Conservation (phyloP, 2,329 filamentous ascomycete species). For the Neurospora sp. region DNA sequence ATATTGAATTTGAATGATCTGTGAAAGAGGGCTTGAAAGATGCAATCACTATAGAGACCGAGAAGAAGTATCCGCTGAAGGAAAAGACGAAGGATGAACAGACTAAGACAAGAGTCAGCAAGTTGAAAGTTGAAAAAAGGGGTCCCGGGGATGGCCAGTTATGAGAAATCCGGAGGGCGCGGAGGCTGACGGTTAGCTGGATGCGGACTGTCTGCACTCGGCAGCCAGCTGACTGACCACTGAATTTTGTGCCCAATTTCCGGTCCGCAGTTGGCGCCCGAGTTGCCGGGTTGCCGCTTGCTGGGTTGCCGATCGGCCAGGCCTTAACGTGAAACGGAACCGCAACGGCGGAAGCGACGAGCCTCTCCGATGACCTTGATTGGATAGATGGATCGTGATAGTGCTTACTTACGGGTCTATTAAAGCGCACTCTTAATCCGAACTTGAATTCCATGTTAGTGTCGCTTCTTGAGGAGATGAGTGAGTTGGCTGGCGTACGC, state of each 20-base stretch:
- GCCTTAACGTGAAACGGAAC: background rate
- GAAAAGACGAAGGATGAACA: background rate
- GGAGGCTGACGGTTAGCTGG: background rate
- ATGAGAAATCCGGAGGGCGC: background rate
- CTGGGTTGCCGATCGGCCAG: background rate
- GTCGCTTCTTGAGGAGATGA: too few relatives aligned
- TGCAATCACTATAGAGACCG: background rate
- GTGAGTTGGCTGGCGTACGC: too few relatives aligned
- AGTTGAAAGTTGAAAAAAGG: background rate
- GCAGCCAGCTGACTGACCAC: background rate
- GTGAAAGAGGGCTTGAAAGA: background rate
- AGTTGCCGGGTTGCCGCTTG: background rate
- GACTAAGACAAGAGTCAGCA: background rate
- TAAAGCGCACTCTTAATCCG: too few relatives aligned
- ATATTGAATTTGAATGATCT: background rate
- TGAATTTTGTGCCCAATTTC: background rate
- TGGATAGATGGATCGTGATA: background rate
- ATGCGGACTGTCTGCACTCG: background rate
- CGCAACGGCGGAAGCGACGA: background rate
- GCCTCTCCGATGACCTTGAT: background rate
- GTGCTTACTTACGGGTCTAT: too few relatives aligned
- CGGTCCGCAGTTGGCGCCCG: background rate
- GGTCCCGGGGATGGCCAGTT: background rate
- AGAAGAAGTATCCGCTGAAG: background rate
- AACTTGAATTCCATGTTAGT: too few relatives aligned